A percentile compares a stretch with the other conserved stretches of the same genome.
phyloP scores from a whole-genome alignment of 768 basidiomycete species.

The Paxillus rubicundulus region DNA sequence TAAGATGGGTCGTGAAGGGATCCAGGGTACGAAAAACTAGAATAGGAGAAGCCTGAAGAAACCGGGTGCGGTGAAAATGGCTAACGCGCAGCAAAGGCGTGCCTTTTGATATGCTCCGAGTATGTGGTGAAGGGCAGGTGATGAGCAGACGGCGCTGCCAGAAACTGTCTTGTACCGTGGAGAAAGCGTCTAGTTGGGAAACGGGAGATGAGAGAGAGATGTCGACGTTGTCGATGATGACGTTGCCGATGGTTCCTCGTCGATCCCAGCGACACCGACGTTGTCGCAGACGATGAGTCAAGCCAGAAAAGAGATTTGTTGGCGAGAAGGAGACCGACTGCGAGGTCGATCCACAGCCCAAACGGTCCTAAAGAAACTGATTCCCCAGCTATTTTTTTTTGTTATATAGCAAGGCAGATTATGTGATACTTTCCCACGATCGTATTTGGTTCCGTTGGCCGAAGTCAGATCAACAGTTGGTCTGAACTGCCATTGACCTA shows the following conservation, averaged over 20 bases:
- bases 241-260: conserved; percentile 27
- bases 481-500: not conserved
- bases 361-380: conserved; percentile 24
- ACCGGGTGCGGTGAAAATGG: conserved; percentile 41
- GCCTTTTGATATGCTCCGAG: conserved; percentile 63
- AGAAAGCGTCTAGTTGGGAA: conserved; percentile 5
- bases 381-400: conserved; percentile 17
- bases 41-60: conserved; percentile 30
- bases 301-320: conserved; percentile 30
- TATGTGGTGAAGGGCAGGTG: conserved; percentile 21
- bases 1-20: conserved; percentile 66
- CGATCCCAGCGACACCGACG: conserved; percentile 43
- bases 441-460: conserved; percentile 3
- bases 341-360: conserved; percentile 46
- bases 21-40: conserved; percentile 22
- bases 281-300: conserved; percentile 40
- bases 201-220: not conserved
- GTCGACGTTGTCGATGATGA: conserved; percentile 28
- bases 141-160: conserved; percentile 13
- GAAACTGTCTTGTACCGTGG: conserved; percentile 21
- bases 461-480: too few species aligned
- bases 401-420: conserved; percentile 25
- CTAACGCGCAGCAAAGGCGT: conserved; percentile 93
- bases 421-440: conserved; percentile 28
- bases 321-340: conserved; percentile 44